phyloP scores from a whole-genome alignment of 164 flowering plant genomes.

The Kingdonia uniflora region DNA sequence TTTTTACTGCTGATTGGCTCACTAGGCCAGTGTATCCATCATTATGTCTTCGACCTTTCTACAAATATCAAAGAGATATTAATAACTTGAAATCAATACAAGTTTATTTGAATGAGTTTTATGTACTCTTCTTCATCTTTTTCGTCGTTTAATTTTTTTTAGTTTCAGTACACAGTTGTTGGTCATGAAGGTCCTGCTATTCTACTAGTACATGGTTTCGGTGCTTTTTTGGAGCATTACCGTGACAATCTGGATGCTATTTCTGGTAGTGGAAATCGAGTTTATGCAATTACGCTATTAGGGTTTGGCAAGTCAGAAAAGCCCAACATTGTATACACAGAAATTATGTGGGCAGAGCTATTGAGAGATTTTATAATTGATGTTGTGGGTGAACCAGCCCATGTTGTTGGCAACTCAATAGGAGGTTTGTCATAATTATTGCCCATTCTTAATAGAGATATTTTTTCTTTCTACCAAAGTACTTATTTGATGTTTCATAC shows the following conservation, averaged over 20 bases:
- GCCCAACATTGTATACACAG: conserved; percentile 74
- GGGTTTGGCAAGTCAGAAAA: conserved; percentile 91
- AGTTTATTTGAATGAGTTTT: no score
- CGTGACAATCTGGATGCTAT: conserved; percentile 50
- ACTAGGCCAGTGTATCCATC: no score
- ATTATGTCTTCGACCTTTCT: no score
- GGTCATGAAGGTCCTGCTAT: conserved; percentile 73
- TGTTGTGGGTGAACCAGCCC: conserved; percentile 74
- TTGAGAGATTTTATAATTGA: conserved; percentile 74
- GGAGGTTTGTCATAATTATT: conserved; percentile 44
- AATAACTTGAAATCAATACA: no score
- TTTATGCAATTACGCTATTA: conserved; percentile 73
- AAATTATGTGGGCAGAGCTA: conserved; percentile 78
- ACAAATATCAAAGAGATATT: no score
- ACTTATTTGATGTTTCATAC: conserved; percentile 2
- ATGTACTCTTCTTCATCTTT: no score
- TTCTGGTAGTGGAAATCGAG: conserved; percentile 51
- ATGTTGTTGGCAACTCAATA: conserved; percentile 81
- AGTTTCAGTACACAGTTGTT: conserved; percentile 57
- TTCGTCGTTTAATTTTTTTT: not conserved
- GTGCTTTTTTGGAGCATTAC: conserved; percentile 81
- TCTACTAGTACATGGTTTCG: conserved; percentile 91
- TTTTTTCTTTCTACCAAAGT: not conserved
- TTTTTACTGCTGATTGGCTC: no score
- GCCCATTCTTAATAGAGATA: no score